Percentiles rank a stretch among this genome's conserved stretches.
These are phyloP conservation scores for Aspergillus bombycis DNA, from an alignment of 2,329 filamentous ascomycete species.

Conservation along the genomic window DNA sequence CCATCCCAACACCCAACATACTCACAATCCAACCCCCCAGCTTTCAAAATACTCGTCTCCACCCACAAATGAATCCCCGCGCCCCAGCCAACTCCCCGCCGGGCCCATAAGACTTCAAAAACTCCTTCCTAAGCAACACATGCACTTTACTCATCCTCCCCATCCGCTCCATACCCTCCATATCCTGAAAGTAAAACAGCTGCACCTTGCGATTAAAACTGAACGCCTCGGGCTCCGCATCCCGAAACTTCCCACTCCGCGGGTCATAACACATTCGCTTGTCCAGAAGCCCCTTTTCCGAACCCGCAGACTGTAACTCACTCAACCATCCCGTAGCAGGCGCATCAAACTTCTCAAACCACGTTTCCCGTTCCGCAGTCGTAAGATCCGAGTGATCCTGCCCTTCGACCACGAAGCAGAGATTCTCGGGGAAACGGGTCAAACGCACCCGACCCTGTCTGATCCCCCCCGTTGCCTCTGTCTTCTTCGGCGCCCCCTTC, in stretches of 20 bases:
- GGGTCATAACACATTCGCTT: slow-evolving; percentile 18
- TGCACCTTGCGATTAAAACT: slow-evolving; percentile 20
- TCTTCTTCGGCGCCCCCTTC: too few relatives aligned
- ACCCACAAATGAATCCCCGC: slow-evolving; percentile 20
- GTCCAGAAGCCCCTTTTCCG: slow-evolving; percentile 12
- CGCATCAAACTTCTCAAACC: slow-evolving; percentile 18
- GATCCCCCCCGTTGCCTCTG: not conserved
- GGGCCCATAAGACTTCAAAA: slow-evolving; percentile 18
- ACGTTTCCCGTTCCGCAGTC: slow-evolving; percentile 11
- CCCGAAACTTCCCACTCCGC: not conserved
- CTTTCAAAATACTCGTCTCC: slow-evolving; percentile 21
- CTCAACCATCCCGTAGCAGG: slow-evolving; percentile 13
- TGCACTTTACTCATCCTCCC: slow-evolving; percentile 17
- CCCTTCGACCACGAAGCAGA: slow-evolving; percentile 23
- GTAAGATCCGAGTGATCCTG: slow-evolving; percentile 20
- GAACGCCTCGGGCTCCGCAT: slow-evolving; percentile 2
- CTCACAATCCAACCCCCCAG: slow-evolving; percentile 19
- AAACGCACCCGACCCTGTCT: slow-evolving; percentile 8
- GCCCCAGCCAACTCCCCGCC: slow-evolving; percentile 5
- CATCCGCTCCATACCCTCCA: slow-evolving; percentile 18
- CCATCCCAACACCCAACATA: slow-evolving; percentile 24
- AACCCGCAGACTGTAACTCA: slow-evolving; percentile 8
- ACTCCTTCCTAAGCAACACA: slow-evolving; percentile 14
- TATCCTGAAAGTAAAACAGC: slow-evolving; percentile 23
- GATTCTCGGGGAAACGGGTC: slow-evolving; percentile 17